Evolutionary conservation across 2,329 filamentous ascomycete genomes (phyloP), one percentile per base, ranked within the genome.

Genomic region (Sporothrix brasiliensis): DNA sequence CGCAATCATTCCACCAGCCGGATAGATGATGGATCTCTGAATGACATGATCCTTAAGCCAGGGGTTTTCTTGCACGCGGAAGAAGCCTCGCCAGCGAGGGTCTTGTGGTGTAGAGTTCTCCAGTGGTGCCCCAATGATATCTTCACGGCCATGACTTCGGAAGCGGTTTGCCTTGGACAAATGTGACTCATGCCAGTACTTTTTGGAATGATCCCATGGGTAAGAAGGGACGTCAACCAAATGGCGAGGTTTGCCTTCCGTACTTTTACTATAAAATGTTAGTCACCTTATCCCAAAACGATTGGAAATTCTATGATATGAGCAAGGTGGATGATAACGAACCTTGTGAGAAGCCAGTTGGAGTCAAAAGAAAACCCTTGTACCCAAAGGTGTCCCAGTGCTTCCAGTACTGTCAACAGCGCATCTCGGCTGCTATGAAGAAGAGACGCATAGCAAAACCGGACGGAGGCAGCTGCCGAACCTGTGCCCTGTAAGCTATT

Each of bases 11-110:
- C 78, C 81, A 0, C 79, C 77, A 0, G 76, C 79, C 1, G 80
- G 80, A n/a, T 77, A 80, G 9, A 82, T 69, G 7, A 78, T 73
- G 73, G 53, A 78, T 68, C 74, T 77, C 39, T 79, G 76, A 39
- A 85, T 78, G 67, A 80, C 75, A 68, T 86, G 83, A 69, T 86
- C 81, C 0, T 76, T 75, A 5, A 85, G 73, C 85, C 85, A 86
- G 0, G 82, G 81, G 1, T 77, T 76, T 4, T 81, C 79, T 11
- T 80, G 76, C 0, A 81, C 68, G 0, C 79, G 77, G 11, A 85
- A 76, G 21, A 83, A 76, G 63, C 83, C 83, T 19, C 83, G 78
- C 85, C 85, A 86, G 10, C 74, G 70, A 2, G 78, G 78, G 2
- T 76, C 73, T 11, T 77, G 67, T 1, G 77, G 76, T 9, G 67